Evolutionary conservation across 345 rosid species (phyloP).

Genomic region (rapeseed (Brassica napus)): DNA sequence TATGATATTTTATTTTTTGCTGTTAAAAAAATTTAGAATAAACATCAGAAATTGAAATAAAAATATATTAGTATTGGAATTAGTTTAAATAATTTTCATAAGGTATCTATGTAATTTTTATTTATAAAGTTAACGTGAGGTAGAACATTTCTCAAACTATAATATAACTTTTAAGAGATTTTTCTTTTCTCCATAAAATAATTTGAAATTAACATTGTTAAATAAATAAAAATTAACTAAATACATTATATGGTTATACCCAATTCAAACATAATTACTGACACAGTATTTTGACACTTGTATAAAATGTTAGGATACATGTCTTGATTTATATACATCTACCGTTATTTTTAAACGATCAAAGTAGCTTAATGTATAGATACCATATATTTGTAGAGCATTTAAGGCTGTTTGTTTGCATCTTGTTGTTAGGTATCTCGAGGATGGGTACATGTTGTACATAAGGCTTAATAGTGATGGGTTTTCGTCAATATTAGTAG

Average conservation of each 20-base stretch:
- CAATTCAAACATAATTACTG: neutral
- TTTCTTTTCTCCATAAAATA: too few species aligned
- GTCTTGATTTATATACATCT: neutral
- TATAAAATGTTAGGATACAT: neutral
- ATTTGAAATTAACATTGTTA: neutral
- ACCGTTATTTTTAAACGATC: neutral
- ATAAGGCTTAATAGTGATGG: constrained; percentile 29
- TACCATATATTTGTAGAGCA: constrained; percentile 2
- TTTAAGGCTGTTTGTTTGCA: constrained; percentile 42
- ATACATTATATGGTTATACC: neutral
- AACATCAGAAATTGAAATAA: too few species aligned
- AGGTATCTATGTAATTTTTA: too few species aligned
- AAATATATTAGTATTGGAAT: too few species aligned
- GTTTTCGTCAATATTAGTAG: constrained; percentile 12
- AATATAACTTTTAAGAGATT: too few species aligned
- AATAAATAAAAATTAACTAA: neutral
- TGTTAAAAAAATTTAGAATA: too few species aligned
- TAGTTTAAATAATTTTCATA: too few species aligned
- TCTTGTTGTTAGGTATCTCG: constrained; percentile 37
- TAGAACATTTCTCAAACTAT: neutral
- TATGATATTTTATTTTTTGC: too few species aligned
- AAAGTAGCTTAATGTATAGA: neutral
- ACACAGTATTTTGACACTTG: neutral
- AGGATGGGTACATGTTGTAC: constrained; percentile 24
- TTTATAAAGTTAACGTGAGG: too few species aligned